These are phyloP conservation scores for Euphorbia corollata DNA, from an alignment of 441 rosid species.

Conservation along the genomic window DNA sequence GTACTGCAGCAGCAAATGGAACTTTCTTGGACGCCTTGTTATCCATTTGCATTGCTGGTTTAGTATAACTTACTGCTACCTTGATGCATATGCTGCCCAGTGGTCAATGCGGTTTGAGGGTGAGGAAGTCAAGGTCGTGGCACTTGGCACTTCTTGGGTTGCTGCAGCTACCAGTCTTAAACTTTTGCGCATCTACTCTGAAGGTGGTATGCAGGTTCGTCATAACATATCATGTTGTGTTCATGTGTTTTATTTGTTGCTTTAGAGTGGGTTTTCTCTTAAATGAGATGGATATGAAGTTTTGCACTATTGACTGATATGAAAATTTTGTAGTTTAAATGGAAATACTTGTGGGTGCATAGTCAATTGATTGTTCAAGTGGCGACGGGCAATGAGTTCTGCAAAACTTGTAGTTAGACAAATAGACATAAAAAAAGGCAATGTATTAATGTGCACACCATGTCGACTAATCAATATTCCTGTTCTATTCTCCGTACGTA, in stretches of 20 bases:
- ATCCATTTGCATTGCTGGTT: constrained; percentile 7
- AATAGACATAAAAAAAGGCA: neutral
- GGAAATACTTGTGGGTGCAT: neutral
- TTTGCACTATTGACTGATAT: neutral
- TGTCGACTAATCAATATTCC: neutral
- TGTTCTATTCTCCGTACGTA: neutral
- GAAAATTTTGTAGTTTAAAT: neutral
- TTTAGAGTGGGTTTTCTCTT: no score
- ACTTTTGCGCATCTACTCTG: constrained; percentile 73
- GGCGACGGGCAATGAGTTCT: neutral
- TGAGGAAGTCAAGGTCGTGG: constrained; percentile 87
- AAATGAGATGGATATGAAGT: neutral
- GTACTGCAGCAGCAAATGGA: constrained; percentile 6
- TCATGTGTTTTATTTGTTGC: neutral
- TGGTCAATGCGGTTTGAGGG: constrained; percentile 98
- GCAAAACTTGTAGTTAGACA: neutral
- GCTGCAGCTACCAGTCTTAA: constrained; percentile 87
- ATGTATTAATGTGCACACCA: neutral
- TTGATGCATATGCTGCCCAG: constrained; percentile 31
- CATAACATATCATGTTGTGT: neutral
- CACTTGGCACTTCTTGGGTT: constrained; percentile 70
- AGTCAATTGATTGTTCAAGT: neutral
- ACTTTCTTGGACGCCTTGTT: neutral
- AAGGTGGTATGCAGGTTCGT: constrained; percentile 91
- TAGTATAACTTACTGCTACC: constrained; percentile 17